Conservation (phyloP, 768 basidiomycete species). For the Suillus weaverae region DNA sequence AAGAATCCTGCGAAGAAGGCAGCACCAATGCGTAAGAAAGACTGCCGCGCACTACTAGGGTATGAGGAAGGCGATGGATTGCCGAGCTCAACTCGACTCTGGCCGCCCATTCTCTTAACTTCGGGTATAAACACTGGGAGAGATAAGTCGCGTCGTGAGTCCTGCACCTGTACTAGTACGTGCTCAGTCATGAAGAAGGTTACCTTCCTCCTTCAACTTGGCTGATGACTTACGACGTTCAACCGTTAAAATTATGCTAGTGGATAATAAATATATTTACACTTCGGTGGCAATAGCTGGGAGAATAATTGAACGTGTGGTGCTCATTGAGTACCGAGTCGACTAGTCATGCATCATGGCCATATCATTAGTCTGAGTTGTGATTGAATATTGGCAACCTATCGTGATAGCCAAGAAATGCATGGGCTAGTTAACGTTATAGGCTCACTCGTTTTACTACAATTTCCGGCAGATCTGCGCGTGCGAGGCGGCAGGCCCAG, state of each 20-base stretch:
- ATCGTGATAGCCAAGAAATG: no score
- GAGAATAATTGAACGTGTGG: neutral
- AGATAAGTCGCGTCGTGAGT: neutral
- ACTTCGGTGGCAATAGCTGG: neutral
- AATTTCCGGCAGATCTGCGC: neutral
- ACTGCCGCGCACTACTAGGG: neutral
- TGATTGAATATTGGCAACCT: no score
- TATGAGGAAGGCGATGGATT: neutral
- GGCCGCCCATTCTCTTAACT: neutral
- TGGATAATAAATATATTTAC: neutral
- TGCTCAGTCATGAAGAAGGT: neutral
- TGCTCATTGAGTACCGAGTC: no score
- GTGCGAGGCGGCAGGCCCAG: neutral
- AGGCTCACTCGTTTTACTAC: neutral
- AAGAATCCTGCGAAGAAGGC: constrained; percentile 16
- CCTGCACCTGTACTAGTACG: neutral
- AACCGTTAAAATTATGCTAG: neutral
- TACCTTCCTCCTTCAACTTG: neutral
- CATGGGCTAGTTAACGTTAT: no score
- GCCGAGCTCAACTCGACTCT: neutral
- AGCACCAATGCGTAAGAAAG: constrained; percentile 7
- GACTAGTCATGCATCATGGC: no score
- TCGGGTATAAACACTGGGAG: neutral
- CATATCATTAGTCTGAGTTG: no score
- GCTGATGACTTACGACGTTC: neutral